Percentiles rank a stretch among this genome's conserved stretches.
These are phyloP conservation scores for Tephrocybe sp. DNA, from an alignment of 768 basidiomycete genomes.

Conservation along the genomic window DNA sequence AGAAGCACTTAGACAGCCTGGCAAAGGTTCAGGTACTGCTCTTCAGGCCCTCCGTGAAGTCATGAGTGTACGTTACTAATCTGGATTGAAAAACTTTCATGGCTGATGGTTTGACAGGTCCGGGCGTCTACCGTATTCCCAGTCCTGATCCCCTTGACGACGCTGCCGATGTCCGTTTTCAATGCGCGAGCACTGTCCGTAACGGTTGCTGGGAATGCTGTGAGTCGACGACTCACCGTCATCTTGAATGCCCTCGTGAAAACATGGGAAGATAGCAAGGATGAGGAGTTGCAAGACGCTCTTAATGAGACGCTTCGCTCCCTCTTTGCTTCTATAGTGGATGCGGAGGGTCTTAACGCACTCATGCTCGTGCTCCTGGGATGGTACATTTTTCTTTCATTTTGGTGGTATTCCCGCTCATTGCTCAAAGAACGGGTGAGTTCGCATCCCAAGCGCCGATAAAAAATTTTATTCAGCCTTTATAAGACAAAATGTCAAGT, in stretches of 20 bases:
- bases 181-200: slow-evolving; percentile 91
- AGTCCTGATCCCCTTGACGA: slow-evolving; percentile 87
- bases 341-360: slow-evolving; percentile 85
- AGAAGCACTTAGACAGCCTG: slow-evolving; percentile 90
- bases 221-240: slow-evolving; percentile 77
- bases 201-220: slow-evolving; percentile 87
- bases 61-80: slow-evolving; percentile 69
- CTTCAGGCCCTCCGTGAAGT: slow-evolving; percentile 91
- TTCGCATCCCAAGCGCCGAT: no score
- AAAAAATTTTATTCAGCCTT: no score
- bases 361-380: slow-evolving; percentile 86
- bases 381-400: slow-evolving; percentile 55
- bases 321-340: slow-evolving; percentile 74
- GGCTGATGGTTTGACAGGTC: slow-evolving; percentile 48
- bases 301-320: slow-evolving; percentile 75
- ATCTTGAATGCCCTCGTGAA: slow-evolving; percentile 80
- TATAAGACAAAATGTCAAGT: no score
- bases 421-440: no score
- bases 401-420: no score
- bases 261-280: slow-evolving; percentile 64
- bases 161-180: slow-evolving; percentile 90
- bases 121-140: slow-evolving; percentile 96
- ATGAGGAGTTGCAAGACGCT: slow-evolving; percentile 68
- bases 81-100: neutral
- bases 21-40: slow-evolving; percentile 90